These are phyloP conservation scores for Bidens hawaiensis DNA, from an alignment of 140 eudicot species.

Conservation along the genomic window DNA sequence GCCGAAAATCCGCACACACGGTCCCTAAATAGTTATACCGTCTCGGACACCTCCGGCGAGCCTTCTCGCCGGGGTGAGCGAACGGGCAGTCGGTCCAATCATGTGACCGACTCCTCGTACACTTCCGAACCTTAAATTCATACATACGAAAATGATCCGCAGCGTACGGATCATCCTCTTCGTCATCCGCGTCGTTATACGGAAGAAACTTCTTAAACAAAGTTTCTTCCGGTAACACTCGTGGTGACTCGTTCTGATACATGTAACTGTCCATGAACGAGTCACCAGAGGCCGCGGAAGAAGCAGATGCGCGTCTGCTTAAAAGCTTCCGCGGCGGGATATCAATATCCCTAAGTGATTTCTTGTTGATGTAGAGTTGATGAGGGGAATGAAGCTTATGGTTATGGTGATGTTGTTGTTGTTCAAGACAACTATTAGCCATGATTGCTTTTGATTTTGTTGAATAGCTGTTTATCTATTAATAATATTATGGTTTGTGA, in stretches of 20 bases:
- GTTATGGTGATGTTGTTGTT: not conserved
- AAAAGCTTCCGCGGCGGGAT: not conserved
- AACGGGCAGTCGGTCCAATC: slow-evolving; percentile 67
- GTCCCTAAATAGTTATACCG: slow-evolving; percentile 43
- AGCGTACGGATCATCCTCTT: slow-evolving; percentile 43
- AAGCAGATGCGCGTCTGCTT: not conserved
- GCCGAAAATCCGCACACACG: slow-evolving; percentile 45
- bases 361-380: not conserved
- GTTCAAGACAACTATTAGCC: too few species aligned
- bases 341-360: not conserved
- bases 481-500: too few species aligned
- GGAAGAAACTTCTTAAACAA: slow-evolving; percentile 31
- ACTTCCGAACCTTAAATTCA: slow-evolving; percentile 48
- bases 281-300: not conserved
- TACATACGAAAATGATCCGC: slow-evolving; percentile 53
- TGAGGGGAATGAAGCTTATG: not conserved
- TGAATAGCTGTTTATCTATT: not conserved
- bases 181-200: slow-evolving; percentile 33
- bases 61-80: slow-evolving; percentile 57
- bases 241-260: slow-evolving; percentile 36
- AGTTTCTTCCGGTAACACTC: slow-evolving; percentile 30
- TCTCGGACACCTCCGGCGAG: slow-evolving; percentile 49
- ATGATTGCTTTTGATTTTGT: not conserved
- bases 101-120: slow-evolving; percentile 47
- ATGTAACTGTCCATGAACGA: slow-evolving; percentile 19